Base-by-base conservation (phyloP, 352 stramenopile genomes). In the Phytopythium delawarense region DNA sequence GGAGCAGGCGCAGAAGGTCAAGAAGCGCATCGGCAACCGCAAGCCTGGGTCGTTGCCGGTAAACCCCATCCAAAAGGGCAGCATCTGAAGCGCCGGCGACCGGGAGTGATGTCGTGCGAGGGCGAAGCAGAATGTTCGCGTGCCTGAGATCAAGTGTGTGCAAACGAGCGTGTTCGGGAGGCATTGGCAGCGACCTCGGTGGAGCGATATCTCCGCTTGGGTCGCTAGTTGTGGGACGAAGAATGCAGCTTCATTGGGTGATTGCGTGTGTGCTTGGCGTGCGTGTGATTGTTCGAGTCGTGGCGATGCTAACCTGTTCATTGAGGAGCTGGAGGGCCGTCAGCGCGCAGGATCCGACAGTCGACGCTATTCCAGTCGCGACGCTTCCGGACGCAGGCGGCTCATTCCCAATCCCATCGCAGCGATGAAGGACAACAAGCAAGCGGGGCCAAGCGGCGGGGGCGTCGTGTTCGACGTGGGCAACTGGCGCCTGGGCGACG, bases 51-150 rank as follows among this genome's bases (percentile, higher is more conserved):
- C 81, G 37, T 66, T 92, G 46, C 81, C 84, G 8, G 52, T 63
- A n/a, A 70, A 74, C 1, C 79, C 83, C 25, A 89, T 91, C 55
- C 80, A 91, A 57, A 89, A 85, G 69, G 83, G 83, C 69, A 79
- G 79, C 62, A 92, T 92, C 32, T 80, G 69, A 75, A 73, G 60
- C 21, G 21, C 23, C 25, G 35, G 13, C 13, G 2, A 39, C n/a
- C 2, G 7, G 35, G 52, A 35, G 12, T 15, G 42, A 20, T 16
- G 49, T 1, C 28, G n/a, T n/a, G 9, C 20, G 30, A 40, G n/a
- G 5, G 28, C 13, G 13, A 23, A 12, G 21, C 8, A 21, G 25
- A 25, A 23, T 5, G 42, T 18, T 28, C n/a, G 32, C 50, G 30
- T 44, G 50, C 11, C 46, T 15, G 12, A 32, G 48, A 35, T n/a